Conservation (phyloP, 2,329 filamentous ascomycete species). For the Pyrenophora seminiperda region DNA sequence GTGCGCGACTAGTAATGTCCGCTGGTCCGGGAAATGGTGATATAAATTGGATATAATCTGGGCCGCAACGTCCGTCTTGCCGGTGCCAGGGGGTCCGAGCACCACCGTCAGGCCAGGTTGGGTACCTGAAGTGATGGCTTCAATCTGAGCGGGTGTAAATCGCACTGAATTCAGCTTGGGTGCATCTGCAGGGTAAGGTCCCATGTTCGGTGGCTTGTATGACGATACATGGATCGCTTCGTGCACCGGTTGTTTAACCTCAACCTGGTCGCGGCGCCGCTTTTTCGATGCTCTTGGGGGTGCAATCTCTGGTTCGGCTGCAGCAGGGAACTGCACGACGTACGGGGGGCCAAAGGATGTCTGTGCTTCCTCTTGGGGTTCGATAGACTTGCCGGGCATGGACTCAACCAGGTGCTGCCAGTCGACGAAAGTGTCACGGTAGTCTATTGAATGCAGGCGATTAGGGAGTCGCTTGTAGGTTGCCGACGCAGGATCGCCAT, state of each 20-base stretch:
- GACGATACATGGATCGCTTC: constrained; percentile 78
- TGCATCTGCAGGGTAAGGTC: constrained; percentile 84
- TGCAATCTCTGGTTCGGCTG: constrained; percentile 49
- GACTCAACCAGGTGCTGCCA: constrained; percentile 94
- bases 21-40: constrained; percentile 93
- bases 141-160: constrained; percentile 88
- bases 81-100: constrained; percentile 92
- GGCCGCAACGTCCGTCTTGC: constrained; percentile 98
- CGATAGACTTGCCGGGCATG: constrained; percentile 83
- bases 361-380: constrained; percentile 72
- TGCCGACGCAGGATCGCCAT: constrained; percentile 87
- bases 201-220: constrained; percentile 85
- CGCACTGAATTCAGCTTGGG: constrained; percentile 82
- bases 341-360: constrained; percentile 86
- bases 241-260: constrained; percentile 64
- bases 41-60: constrained; percentile 99
- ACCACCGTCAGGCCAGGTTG: constrained; percentile 94
- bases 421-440: constrained; percentile 90
- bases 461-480: constrained; percentile 83
- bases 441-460: constrained; percentile 79
- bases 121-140: constrained; percentile 90
- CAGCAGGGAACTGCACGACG: constrained; percentile 68
- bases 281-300: constrained; percentile 75
- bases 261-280: constrained; percentile 75
- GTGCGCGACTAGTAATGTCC: constrained; percentile 90